Percentiles rank a stretch among this genome's conserved stretches.
These are phyloP conservation scores for Tricholoma furcatifolium DNA, from an alignment of 768 basidiomycete genomes.

Conservation along the genomic window DNA sequence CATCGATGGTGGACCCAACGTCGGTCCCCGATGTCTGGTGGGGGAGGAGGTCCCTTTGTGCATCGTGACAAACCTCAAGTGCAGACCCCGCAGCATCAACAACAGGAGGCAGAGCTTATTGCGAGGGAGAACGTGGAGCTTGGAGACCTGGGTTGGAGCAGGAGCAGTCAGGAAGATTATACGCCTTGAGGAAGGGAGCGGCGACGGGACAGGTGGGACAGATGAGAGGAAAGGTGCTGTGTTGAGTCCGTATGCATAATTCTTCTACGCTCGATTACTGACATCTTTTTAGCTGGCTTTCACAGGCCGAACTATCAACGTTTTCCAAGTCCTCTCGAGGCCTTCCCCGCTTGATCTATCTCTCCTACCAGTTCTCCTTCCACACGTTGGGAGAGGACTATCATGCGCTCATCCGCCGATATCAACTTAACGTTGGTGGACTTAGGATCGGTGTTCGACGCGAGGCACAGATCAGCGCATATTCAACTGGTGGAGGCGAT, in stretches of 20 bases:
- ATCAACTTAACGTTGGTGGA: conserved; percentile 56
- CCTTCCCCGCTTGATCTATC: conserved; percentile 76
- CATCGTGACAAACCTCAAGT: neutral
- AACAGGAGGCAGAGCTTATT: conserved; percentile 30
- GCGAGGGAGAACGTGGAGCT: conserved; percentile 56
- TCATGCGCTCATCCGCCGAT: conserved; percentile 69
- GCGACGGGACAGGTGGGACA: neutral
- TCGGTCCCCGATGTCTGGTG: too few species aligned
- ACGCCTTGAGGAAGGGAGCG: neutral
- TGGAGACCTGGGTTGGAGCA: conserved; percentile 53
- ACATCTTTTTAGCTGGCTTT: conserved; percentile 51
- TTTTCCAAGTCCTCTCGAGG: conserved; percentile 55
- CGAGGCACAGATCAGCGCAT: conserved; percentile 67
- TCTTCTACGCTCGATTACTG: conserved; percentile 11
- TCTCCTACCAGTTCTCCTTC: conserved; percentile 87
- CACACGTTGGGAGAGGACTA: conserved; percentile 74
- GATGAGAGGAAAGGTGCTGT: conserved; percentile 11
- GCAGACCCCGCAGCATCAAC: neutral
- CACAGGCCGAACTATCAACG: conserved; percentile 83
- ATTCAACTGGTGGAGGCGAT: conserved; percentile 30
- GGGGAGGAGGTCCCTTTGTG: neutral
- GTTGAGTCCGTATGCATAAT: conserved; percentile 33
- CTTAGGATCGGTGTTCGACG: conserved; percentile 67
- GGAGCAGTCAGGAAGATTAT: conserved; percentile 43
- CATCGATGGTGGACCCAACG: conserved; percentile 1